Evolutionary conservation across 2,329 filamentous ascomycete genomes (phyloP).

Genomic region (Calonectria hongkongensis): DNA sequence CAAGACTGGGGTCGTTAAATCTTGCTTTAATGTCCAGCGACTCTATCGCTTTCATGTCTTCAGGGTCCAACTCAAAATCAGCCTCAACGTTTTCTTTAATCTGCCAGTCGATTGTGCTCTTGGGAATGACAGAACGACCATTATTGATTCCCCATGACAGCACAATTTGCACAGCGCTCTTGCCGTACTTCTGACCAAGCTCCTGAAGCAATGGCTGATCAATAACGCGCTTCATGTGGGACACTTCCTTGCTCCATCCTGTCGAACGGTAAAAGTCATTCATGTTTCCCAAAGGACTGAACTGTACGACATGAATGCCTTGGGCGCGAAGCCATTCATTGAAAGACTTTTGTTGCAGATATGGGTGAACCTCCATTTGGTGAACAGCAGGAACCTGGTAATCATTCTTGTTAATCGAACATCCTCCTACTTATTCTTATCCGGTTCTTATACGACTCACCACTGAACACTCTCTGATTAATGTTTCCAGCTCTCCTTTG

Average conservation of each 20-base stretch:
- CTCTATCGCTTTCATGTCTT: conserved; percentile 30
- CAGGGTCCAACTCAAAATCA: conserved; percentile 31
- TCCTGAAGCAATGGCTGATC: conserved; percentile 55
- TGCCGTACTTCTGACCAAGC: conserved; percentile 54
- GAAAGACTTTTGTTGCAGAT: conserved; percentile 62
- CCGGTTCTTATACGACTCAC: background rate
- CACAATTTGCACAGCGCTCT: conserved; percentile 58
- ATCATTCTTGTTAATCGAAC: background rate
- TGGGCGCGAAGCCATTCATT: conserved; percentile 49
- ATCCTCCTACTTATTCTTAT: background rate
- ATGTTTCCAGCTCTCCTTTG: conserved; percentile 66
- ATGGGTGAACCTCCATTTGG: conserved; percentile 73
- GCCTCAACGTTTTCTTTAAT: conserved; percentile 49
- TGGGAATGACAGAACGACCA: conserved; percentile 60
- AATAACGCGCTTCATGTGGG: conserved; percentile 55
- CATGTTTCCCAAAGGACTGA: conserved; percentile 60
- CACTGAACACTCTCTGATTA: conserved; percentile 59
- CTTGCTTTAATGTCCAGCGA: conserved; percentile 34
- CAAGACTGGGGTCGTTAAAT: conserved; percentile 37
- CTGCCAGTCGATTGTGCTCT: conserved; percentile 60
- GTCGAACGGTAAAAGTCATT: conserved; percentile 57
- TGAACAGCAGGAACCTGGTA: conserved; percentile 48
- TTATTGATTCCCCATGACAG: conserved; percentile 59
- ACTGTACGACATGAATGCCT: conserved; percentile 59
- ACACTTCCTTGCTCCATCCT: conserved; percentile 56